Percentiles rank a stretch among this genome's conserved stretches.
These are phyloP conservation scores for Diacronema lutheri DNA, from an alignment of 78 protist species.

Conservation along the genomic window DNA sequence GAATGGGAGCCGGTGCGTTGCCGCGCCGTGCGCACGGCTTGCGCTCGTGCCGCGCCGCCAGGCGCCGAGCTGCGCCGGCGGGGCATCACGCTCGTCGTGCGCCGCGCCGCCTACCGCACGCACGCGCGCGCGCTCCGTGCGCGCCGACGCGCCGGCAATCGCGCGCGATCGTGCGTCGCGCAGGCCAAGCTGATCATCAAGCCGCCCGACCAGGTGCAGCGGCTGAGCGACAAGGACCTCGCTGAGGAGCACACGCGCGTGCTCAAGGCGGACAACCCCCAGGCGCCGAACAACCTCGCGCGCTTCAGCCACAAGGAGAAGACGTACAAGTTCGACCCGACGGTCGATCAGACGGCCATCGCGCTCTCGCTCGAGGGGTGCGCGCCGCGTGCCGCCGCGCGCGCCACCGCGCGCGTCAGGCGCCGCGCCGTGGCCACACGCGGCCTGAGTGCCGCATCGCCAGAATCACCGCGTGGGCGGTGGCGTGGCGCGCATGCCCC, in stretches of 20 bases:
- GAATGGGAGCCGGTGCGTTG: background rate
- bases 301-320: constrained; percentile 42
- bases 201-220: constrained; percentile 13
- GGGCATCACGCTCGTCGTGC: too few relatives aligned
- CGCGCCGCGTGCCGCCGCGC: background rate
- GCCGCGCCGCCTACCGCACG: too few relatives aligned
- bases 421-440: too few relatives aligned
- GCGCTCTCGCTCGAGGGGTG: constrained; percentile 51
- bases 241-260: constrained; percentile 28
- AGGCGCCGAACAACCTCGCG: constrained; percentile 45
- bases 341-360: constrained; percentile 46
- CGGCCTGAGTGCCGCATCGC: background rate
- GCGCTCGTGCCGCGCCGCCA: too few relatives aligned
- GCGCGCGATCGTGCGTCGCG: background rate
- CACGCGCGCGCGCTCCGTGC: too few relatives aligned
- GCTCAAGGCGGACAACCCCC: constrained; percentile 59
- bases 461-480: too few relatives aligned
- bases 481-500: too few relatives aligned
- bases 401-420: too few relatives aligned
- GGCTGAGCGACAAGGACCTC: constrained; percentile 64
- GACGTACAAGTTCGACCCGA: constrained; percentile 41
- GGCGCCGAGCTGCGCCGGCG: too few relatives aligned
- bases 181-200: background rate
- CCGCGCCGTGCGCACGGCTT: too few relatives aligned
- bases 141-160: background rate